Evolutionary conservation across 306 rosid species (phyloP).

Genomic region (Ziziphus jujuba): DNA sequence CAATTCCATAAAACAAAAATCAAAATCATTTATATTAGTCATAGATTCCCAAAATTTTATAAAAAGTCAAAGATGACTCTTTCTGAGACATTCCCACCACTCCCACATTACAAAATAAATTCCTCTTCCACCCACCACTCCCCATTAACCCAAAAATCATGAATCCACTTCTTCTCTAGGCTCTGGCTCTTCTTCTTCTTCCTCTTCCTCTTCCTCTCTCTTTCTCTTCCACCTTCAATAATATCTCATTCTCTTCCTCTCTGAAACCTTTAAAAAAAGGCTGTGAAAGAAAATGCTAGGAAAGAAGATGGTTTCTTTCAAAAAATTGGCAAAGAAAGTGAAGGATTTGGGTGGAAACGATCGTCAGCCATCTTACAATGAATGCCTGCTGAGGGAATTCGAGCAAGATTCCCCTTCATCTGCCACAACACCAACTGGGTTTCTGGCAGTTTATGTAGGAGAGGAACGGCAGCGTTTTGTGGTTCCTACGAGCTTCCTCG

Average conservation of each 20-base stretch:
- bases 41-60: background rate
- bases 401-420: conserved; percentile 16
- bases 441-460: conserved; percentile 71
- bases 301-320: conserved; percentile 57
- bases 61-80: conserved; percentile 28
- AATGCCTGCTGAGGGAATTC: conserved; percentile 39
- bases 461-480: conserved; percentile 66
- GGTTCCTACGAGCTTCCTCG: conserved; percentile 72
- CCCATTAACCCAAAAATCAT: conserved; percentile 19
- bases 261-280: background rate
- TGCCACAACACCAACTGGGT: conserved; percentile 66
- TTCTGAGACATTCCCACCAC: conserved; percentile 31
- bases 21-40: background rate
- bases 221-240: too few relatives aligned
- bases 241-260: background rate
- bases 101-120: conserved; percentile 11
- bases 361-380: conserved; percentile 26
- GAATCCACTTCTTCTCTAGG: conserved; percentile 4
- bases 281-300: conserved; percentile 48
- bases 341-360: conserved; percentile 43
- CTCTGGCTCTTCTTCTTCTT: conserved; percentile 5
- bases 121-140: conserved; percentile 18
- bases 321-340: conserved; percentile 62
- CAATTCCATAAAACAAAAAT: background rate
- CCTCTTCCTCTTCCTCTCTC: background rate